phyloP scores from a whole-genome alignment of 495 filamentous ascomycete species.

The Margaritispora aquatica region DNA sequence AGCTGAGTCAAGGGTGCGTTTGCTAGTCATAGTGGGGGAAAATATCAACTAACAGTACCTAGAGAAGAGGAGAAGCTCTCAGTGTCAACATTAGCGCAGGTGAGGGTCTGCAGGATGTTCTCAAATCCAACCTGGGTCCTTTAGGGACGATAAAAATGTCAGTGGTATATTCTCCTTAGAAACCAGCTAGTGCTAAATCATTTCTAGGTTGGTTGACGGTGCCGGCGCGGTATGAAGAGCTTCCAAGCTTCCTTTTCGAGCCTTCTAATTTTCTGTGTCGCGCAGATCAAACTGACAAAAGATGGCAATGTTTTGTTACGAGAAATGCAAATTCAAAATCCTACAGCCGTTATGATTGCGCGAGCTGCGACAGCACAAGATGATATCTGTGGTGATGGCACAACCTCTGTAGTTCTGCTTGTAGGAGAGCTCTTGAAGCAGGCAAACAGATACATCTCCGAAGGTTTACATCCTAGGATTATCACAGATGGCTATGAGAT shows the following conservation, averaged over 20 bases:
- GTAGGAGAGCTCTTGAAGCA: conserved; percentile 98
- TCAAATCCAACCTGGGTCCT: conserved; percentile 93
- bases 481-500: conserved; percentile 98
- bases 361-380: conserved; percentile 96
- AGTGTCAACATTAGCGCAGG: conserved; percentile 94
- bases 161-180: conserved; percentile 22
- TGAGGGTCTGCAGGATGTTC: conserved; percentile 90
- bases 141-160: conserved; percentile 96
- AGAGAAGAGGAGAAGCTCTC: conserved; percentile 94
- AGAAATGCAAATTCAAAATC: conserved; percentile 95
- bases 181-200: not conserved
- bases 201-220: conserved; percentile 82
- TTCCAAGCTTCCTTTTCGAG: not conserved
- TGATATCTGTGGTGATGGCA: conserved; percentile 97
- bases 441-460: conserved; percentile 87
- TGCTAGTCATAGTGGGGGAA: conserved; percentile 17
- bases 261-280: conserved; percentile 8
- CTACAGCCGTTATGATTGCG: conserved; percentile 96
- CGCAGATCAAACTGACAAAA: conserved; percentile 96
- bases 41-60: conserved; percentile 21
- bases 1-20: conserved; percentile 84
- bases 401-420: conserved; percentile 90
- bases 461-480: conserved; percentile 91
- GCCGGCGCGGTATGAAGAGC: conserved; percentile 69
- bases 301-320: conserved; percentile 93